Base-by-base conservation (phyloP, 768 basidiomycete species). In the Lactarius hatsudake region DNA sequence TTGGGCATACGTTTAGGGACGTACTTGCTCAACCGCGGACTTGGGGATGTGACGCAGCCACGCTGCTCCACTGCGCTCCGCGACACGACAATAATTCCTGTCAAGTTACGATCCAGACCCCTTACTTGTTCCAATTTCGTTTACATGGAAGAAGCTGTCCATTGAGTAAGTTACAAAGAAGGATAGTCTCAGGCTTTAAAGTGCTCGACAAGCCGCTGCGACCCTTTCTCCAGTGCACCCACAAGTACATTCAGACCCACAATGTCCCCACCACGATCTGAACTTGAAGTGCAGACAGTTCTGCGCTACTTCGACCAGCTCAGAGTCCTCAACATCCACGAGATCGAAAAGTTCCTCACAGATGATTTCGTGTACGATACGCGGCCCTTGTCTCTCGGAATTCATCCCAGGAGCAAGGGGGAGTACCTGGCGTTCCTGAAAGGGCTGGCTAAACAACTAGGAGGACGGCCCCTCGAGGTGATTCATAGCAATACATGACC, bases 341-440 rank as follows among this genome's bases (percentile, higher is more conserved):
- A 67, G 8, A 1, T 67, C 38, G 57, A 13, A 3, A 59, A 59
- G 10, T 30, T 63, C 7, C 53, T 63, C 57, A 15, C 38, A 23
- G 66, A 67, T 7, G 66, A 63, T 28, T 67, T 67, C 42, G 58
- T 59, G 1, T 57, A 63, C 57, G 34, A 40, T 23, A 67, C 66
- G 38, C 23, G 1, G 1, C 66, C 66, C 3, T 32, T 5, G 0
- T 53, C 62, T 1, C 38, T 63, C 30, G 4, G 23, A 8, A 26
- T 67, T 2, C 40, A 57, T 23, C 26, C 42, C 5, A 40, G 51
- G 62, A 63, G 40, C 6, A 67, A 59, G 26, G 57, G 58, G 30
- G 66, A 67, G 8, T 62, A 67, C 42, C 48, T 67, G 38, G 58
- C n/a, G 28, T 67, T 59, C 30, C 51, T 67, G 12, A 2, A 28